These are phyloP conservation scores for Boletus reticulatus DNA, from an alignment of 768 basidiomycete genomes.

Conservation along the genomic window DNA sequence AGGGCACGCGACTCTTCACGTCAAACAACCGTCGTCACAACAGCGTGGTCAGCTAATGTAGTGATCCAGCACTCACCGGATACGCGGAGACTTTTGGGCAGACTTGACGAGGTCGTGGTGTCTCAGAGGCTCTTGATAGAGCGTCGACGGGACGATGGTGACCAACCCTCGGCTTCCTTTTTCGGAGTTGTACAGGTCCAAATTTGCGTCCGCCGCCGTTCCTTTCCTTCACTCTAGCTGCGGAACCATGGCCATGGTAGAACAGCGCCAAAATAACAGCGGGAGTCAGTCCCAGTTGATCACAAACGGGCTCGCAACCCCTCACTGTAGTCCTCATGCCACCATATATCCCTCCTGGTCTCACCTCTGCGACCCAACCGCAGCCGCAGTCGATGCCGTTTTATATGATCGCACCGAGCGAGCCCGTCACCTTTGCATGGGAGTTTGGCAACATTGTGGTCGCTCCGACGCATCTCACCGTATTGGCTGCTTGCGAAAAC, in stretches of 20 bases:
- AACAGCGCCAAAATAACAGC: too few relatives aligned
- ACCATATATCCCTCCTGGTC: constrained; percentile 54
- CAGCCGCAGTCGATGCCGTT: constrained; percentile 79
- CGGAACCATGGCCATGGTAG: too few relatives aligned
- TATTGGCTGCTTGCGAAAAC: constrained; percentile 61
- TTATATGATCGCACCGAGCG: constrained; percentile 78
- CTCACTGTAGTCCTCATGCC: constrained; percentile 3
- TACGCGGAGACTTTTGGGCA: not conserved
- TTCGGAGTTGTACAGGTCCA: too few relatives aligned
- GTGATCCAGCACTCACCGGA: not conserved
- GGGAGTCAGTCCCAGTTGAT: not conserved
- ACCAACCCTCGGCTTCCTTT: not conserved
- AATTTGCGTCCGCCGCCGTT: too few relatives aligned
- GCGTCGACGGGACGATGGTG: not conserved
- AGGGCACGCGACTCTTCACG: constrained; percentile 6
- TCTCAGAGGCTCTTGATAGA: too few relatives aligned
- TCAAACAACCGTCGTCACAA: too few relatives aligned
- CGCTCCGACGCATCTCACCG: constrained; percentile 58
- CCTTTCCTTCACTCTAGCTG: too few relatives aligned
- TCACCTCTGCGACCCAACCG: constrained; percentile 76
- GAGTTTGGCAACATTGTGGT: constrained; percentile 75
- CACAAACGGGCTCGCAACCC: constrained; percentile 10
- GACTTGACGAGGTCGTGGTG: not conserved
- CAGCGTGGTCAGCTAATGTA: not conserved
- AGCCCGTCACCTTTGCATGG: constrained; percentile 88